These are phyloP conservation scores for Amylocarpus encephaloides DNA, from an alignment of 2,329 filamentous ascomycete species.

Conservation along the genomic window DNA sequence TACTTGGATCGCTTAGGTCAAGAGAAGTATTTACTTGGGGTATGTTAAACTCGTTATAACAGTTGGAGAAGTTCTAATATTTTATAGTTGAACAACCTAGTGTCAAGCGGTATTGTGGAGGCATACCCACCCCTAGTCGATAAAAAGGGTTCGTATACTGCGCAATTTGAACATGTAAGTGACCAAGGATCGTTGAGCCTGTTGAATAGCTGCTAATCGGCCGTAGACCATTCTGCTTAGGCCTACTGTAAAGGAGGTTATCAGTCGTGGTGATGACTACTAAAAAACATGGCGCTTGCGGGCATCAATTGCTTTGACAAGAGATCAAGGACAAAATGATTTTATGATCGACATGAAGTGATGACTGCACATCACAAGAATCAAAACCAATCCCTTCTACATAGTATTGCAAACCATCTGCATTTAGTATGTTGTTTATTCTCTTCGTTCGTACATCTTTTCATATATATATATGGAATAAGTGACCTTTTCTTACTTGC, in stretches of 20 bases:
- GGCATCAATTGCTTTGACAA: neutral
- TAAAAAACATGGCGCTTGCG: constrained; percentile 33
- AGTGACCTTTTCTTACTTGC: too few relatives aligned
- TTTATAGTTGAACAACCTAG: constrained; percentile 72
- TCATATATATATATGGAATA: too few relatives aligned
- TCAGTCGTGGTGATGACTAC: constrained; percentile 81
- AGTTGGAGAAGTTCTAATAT: constrained; percentile 25
- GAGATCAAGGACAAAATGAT: too few relatives aligned
- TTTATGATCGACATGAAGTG: too few relatives aligned
- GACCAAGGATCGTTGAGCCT: neutral
- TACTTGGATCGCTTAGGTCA: constrained; percentile 91
- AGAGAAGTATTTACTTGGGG: constrained; percentile 87
- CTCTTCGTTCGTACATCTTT: too few relatives aligned
- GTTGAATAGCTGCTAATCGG: constrained; percentile 35
- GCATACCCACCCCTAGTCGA: constrained; percentile 85
- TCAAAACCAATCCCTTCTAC: too few relatives aligned
- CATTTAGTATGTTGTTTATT: too few relatives aligned
- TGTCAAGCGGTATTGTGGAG: constrained; percentile 77
- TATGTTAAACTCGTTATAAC: constrained; percentile 39
- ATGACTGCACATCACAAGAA: too few relatives aligned
- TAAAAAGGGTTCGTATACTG: constrained; percentile 90
- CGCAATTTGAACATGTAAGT: constrained; percentile 83
- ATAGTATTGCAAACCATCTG: too few relatives aligned
- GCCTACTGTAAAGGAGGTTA: constrained; percentile 78
- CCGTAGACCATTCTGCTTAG: constrained; percentile 68